Percentiles rank a stretch among this genome's conserved stretches.
phyloP scores from a whole-genome alignment of 2,329 filamentous ascomycete species.

The Cryphonectria naterciae region DNA sequence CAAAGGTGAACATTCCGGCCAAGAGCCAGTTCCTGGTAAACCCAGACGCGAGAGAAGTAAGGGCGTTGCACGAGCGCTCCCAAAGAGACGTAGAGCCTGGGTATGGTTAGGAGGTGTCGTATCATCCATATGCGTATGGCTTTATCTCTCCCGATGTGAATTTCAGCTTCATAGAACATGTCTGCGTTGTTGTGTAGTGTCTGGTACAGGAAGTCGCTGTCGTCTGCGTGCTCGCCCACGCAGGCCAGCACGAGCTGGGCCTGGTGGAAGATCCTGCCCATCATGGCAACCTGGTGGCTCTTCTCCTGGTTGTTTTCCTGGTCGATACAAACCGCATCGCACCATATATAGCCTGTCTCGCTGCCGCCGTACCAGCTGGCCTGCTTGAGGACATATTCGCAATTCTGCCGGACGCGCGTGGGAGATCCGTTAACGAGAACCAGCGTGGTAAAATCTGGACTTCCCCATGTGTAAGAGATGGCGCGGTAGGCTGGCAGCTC shows the following conservation, averaged over 20 bases:
- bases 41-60: conserved; percentile 21
- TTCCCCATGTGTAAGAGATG: conserved; percentile 21
- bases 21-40: conserved; percentile 15
- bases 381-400: conserved; percentile 20
- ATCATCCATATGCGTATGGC: background rate
- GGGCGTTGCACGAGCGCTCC: background rate
- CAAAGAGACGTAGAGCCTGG: background rate
- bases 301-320: conserved; percentile 15
- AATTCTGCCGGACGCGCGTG: conserved; percentile 10
- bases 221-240: conserved; percentile 15
- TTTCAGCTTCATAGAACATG: too few species aligned
- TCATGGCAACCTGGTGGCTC: conserved; percentile 5
- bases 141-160: background rate
- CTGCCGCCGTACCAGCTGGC: background rate
- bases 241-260: conserved; percentile 19
- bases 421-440: conserved; percentile 3
- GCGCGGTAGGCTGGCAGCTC: background rate
- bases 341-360: background rate
- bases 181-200: background rate
- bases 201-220: conserved; percentile 14
- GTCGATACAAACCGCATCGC: conserved; percentile 25
- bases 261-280: conserved; percentile 16
- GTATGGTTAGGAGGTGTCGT: background rate
- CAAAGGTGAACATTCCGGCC: background rate
- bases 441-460: background rate